Conservation (phyloP, 1,284 basidiomycete species). For the Ustilago xerochloae region DNA sequence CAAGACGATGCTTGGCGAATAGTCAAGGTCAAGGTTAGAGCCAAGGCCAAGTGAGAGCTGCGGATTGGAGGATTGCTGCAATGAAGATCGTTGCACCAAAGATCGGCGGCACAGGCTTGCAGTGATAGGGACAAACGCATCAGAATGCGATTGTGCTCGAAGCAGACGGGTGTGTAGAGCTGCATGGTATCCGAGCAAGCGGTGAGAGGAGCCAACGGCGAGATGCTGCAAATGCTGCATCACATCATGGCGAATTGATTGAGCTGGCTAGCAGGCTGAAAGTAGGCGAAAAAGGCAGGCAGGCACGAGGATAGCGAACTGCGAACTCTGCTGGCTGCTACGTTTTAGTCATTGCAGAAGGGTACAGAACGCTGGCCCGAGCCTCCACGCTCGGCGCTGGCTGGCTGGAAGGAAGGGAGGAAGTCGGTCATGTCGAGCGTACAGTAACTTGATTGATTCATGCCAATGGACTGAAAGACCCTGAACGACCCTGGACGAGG, state of each 20-base stretch:
- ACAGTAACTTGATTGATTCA: background rate
- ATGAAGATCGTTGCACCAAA: slow-evolving; percentile 34
- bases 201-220: background rate
- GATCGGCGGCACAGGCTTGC: slow-evolving; percentile 4
- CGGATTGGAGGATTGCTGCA: slow-evolving; percentile 20
- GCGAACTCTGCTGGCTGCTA: background rate
- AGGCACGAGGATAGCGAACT: slow-evolving; percentile 4
- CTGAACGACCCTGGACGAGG: background rate
- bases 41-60: background rate
- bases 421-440: background rate
- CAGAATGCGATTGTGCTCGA: background rate
- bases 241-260: background rate
- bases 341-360: slow-evolving; percentile 11
- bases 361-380: slow-evolving; percentile 35
- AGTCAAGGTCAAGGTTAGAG: background rate
- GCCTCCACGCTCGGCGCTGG: slow-evolving; percentile 5
- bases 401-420: no score
- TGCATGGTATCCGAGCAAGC: slow-evolving; percentile 32
- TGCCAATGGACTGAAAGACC: slow-evolving; percentile 3
- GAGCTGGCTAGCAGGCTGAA: background rate
- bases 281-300: background rate
- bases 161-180: background rate
- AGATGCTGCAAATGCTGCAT: background rate
- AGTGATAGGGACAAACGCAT: background rate
- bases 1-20: background rate